phyloP scores from a whole-genome alignment of 2,329 filamentous ascomycete genomes.

The Coniochaeta sp. region DNA sequence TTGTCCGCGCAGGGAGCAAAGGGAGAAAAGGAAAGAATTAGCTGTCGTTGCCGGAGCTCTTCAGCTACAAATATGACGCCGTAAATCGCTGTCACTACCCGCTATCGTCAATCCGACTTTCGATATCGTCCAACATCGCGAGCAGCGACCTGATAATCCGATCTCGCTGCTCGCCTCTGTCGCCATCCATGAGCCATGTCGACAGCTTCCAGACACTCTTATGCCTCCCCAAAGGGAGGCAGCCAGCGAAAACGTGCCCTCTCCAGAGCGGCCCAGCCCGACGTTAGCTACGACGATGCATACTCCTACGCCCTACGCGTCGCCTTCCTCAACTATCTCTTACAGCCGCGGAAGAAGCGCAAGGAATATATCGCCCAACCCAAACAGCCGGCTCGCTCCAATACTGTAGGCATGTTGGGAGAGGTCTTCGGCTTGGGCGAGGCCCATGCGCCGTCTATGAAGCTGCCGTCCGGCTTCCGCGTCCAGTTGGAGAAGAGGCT shows the following conservation, averaged over 20 bases:
- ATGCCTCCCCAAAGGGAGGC: slow-evolving; percentile 22
- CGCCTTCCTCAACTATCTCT: slow-evolving; percentile 85
- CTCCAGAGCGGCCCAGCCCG: slow-evolving; percentile 38
- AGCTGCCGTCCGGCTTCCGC: slow-evolving; percentile 51
- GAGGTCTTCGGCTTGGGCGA: slow-evolving; percentile 42
- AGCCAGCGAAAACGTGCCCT: slow-evolving; percentile 31
- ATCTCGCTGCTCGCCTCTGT: not conserved
- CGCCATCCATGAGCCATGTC: slow-evolving; percentile 32
- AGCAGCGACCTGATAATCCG: not conserved
- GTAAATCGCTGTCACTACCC: not conserved
- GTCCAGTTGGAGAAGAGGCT: slow-evolving; percentile 60
- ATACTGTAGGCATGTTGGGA: slow-evolving; percentile 58
- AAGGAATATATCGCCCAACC: slow-evolving; percentile 74
- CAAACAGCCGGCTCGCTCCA: slow-evolving; percentile 51
- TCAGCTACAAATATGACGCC: not conserved
- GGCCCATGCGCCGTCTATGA: slow-evolving; percentile 57
- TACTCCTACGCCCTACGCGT: slow-evolving; percentile 86
- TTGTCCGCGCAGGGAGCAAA: not conserved
- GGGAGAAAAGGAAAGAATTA: not conserved
- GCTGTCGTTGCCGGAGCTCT: not conserved
- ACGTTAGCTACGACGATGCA: slow-evolving; percentile 67
- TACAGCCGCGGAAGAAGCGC: slow-evolving; percentile 83
- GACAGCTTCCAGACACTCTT: slow-evolving; percentile 40
- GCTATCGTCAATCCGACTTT: not conserved
- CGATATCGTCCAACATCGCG: not conserved